Evolutionary conservation across 257 asterid genomes (phyloP).

Genomic region (Solanum chilense): DNA sequence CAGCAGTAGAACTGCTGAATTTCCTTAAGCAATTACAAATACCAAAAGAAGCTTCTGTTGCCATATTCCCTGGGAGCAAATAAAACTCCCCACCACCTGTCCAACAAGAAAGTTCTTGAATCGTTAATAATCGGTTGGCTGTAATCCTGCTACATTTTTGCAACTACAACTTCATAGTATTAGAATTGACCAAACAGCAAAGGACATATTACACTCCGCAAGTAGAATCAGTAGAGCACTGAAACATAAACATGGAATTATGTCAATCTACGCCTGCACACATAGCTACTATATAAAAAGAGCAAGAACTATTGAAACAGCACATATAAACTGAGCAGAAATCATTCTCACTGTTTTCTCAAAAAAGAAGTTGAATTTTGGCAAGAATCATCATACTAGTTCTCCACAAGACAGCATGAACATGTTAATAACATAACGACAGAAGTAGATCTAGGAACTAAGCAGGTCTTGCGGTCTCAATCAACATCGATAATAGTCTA

Average conservation of each 20-base stretch:
- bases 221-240: not conserved
- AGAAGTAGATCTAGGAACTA: not conserved
- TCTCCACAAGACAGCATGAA: not conserved
- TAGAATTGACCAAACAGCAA: not conserved
- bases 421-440: not conserved
- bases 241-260: not conserved
- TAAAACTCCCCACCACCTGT: constrained; percentile 34
- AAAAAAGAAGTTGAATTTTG: not conserved
- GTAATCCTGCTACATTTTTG: not conserved
- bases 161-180: not conserved
- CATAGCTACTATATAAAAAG: not conserved
- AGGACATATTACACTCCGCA: not conserved
- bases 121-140: not conserved
- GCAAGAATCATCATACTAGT: not conserved
- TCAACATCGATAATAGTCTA: not conserved
- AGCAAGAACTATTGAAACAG: not conserved
- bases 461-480: not conserved
- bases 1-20: constrained; percentile 31
- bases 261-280: not conserved
- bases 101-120: constrained; percentile 1
- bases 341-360: not conserved
- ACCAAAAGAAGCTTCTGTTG: constrained; percentile 18
- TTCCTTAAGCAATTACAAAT: constrained; percentile 22
- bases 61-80: constrained; percentile 20
- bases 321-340: not conserved